These are phyloP conservation scores for Westerdykella aurantiaca DNA, from an alignment of 2,329 filamentous ascomycete species.

Conservation along the genomic window DNA sequence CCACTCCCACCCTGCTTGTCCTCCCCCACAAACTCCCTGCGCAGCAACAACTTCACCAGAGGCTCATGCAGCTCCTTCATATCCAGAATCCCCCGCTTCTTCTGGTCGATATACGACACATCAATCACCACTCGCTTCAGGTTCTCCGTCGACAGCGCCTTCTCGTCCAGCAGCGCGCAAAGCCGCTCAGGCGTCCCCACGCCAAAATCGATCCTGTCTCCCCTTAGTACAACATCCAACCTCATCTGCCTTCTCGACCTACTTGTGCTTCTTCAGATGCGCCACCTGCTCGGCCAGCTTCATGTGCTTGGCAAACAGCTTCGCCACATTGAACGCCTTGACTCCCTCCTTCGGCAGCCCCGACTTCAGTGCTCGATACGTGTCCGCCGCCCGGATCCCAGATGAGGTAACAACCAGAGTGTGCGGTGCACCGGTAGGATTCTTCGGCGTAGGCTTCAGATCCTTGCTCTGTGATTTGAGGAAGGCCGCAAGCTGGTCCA, in stretches of 20 bases:
- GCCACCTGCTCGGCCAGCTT: constrained; percentile 82
- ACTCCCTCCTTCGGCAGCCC: constrained; percentile 31
- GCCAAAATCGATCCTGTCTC: constrained; percentile 68
- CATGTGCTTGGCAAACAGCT: constrained; percentile 97
- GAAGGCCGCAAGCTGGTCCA: constrained; percentile 72
- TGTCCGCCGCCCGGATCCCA: constrained; percentile 77
- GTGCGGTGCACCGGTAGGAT: constrained; percentile 58
- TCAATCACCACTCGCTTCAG: constrained; percentile 81
- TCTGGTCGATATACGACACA: constrained; percentile 87
- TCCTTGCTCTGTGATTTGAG: constrained; percentile 60
- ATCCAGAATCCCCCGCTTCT: constrained; percentile 88
- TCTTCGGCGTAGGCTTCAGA: constrained; percentile 59
- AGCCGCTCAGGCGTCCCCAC: constrained; percentile 85
- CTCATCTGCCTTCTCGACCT: constrained; percentile 8
- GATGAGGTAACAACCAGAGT: constrained; percentile 84
- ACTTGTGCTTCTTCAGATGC: constrained; percentile 61
- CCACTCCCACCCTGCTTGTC: constrained; percentile 22
- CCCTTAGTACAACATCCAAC: constrained; percentile 12
- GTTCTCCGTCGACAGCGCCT: constrained; percentile 63
- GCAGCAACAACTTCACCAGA: constrained; percentile 66
- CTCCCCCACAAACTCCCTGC: constrained; percentile 56
- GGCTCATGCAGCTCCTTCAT: constrained; percentile 90
- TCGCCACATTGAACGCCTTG: constrained; percentile 73
- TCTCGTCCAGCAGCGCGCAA: constrained; percentile 75
- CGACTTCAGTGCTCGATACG: constrained; percentile 72